Percentiles rank a stretch among this genome's conserved stretches.
Conservation (phyloP, 306 rosid genomes). For the Astragalus glycyphyllos region DNA sequence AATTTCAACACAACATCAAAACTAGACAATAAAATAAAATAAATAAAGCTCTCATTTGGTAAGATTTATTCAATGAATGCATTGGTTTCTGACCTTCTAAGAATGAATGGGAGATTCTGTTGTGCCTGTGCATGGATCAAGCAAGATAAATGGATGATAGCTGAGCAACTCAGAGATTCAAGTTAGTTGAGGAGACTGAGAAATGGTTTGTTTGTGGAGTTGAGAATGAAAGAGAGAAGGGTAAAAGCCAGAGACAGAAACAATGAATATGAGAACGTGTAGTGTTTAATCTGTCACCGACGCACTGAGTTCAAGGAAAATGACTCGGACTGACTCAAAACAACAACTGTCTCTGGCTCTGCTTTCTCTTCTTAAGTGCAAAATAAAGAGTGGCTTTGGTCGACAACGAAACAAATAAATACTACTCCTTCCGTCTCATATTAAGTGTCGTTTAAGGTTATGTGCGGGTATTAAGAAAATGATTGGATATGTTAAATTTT, state of each 20-base stretch:
- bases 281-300: conserved; percentile 48
- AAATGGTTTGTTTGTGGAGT: neutral
- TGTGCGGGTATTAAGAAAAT: too few species aligned
- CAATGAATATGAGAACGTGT: conserved; percentile 21
- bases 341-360: conserved; percentile 21
- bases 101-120: conserved; percentile 17
- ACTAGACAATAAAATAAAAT: neutral
- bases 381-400: conserved; percentile 19
- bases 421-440: too few species aligned
- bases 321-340: conserved; percentile 10
- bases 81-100: conserved; percentile 40
- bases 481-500: too few species aligned
- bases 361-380: conserved; percentile 38
- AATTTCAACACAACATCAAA: neutral
- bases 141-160: conserved; percentile 7
- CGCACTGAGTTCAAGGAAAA: conserved; percentile 21
- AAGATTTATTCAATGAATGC: neutral
- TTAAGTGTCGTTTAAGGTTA: too few species aligned
- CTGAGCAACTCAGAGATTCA: neutral
- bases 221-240: conserved; percentile 30
- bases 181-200: neutral
- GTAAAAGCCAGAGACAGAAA: neutral
- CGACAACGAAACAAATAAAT: too few species aligned
- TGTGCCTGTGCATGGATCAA: conserved; percentile 31
- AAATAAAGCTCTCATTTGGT: neutral